Base-by-base conservation (phyloP, 2,329 filamentous ascomycete genomes). In the Chlorencoelia australis region DNA sequence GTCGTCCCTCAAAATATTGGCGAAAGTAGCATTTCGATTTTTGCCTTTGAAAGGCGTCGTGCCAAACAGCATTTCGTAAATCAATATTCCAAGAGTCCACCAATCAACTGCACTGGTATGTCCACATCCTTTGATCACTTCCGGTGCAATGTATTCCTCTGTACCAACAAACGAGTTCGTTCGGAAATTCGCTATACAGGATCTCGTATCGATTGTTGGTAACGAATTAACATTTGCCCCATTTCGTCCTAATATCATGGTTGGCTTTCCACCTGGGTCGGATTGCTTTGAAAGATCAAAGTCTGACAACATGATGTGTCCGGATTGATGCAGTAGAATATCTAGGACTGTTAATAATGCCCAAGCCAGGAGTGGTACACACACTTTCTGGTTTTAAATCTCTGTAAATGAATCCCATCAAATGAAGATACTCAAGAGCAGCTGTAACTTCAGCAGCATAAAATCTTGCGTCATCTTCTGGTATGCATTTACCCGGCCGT, bases 21-120 rank as follows among this genome's bases (percentile, higher is more conserved):
- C 89, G 65, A 98, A 98, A 0, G 91, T 98, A 10, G 88, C 87
- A 53, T 96, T 98, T 25, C 91, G 77, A 62, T 95, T 98, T 74
- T 98, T 96, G 50, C 91, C 91, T 68, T 98, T 98, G 72, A 98
- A 98, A 1, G 91, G 91, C 1, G 91, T 98, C 1, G 89, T 98
- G 37, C 91, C 91, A 64, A 89, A 98, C 22, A 98, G 70, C 91
- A 98, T 98, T 62, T 98, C 91, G 59, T 96, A 98, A 39, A 98
- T 87, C 55, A 98, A 64, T 49, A 98, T 96, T 14, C 91, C 91
- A 35, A 98, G 63, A 1, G 91, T 98, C 91, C 91, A 98, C 91
- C 91, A 98, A 60, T 98, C 91, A 10, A 98, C 91, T 10, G 91
- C 91, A 57, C 89, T 96, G 6, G 91, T 98, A 62, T 98, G 91